Evolutionary conservation across 2,329 filamentous ascomycete genomes (phyloP), one percentile per base, ranked within the genome.

Genomic region (Cladophialophora exuberans): DNA sequence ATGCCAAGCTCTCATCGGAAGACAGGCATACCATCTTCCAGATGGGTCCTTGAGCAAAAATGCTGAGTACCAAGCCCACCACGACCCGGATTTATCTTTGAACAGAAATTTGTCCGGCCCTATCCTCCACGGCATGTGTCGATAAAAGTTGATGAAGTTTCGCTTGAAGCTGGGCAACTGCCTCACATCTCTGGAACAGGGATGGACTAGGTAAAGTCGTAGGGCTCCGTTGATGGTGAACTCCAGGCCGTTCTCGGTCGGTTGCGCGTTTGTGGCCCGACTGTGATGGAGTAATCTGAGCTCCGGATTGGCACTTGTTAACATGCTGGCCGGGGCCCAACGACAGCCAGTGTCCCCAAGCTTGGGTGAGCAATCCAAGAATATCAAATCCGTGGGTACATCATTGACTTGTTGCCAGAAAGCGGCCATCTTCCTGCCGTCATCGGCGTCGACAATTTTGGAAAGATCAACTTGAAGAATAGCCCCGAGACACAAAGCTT

Each of bases 401-500:
- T 9, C 9, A 11, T 28, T 13, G 4, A 41, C 15, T 15, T 31
- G 33, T 26, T 35, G 20, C 47, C 47, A 50, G 47, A 50, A 39
- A 18, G 35, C 38, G 11, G 25, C 22, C 49, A 52, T 52, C 41
- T 52, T 52, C 10, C 46, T 23, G 9, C 18, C 25, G 41, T 52
- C 49, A 5, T 35, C 41, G 20, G 28, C 49, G 9, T 36, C 39
- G 15, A 44, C 11, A 20, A 52, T 43, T 13, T 18, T 52, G 49
- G 41, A 38, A n/a, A 52, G n/a, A 10, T 52, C 49, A 10, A 52
- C 13, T 13, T 23, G n/a, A 13, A 52, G 39, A 20, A 52, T 46
- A 1, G 23, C 38, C 10, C 49, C 49, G 15, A 52, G 39, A 26
- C 49, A 52, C 11, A 52, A 35, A 15, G 49, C 49, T 22, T 52